These are phyloP conservation scores for Pisolithus sp. DNA, from an alignment of 768 basidiomycete genomes.

Conservation along the genomic window DNA sequence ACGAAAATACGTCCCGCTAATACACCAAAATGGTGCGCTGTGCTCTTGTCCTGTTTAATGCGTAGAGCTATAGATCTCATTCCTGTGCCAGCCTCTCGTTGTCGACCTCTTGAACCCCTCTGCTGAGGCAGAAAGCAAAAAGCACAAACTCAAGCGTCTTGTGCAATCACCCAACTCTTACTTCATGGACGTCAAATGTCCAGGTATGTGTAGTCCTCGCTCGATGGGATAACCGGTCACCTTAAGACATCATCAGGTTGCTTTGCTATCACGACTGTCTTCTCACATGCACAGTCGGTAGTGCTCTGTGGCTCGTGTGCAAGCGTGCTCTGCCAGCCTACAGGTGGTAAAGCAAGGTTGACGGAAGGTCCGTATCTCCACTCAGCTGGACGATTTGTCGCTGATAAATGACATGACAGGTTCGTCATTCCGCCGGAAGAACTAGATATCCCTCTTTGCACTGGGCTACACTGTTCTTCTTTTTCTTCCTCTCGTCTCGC, in stretches of 20 bases:
- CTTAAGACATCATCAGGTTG: conserved; percentile 50
- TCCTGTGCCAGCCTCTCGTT: conserved; percentile 71
- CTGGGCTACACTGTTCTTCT: not conserved
- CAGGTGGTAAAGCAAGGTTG: conserved; percentile 95
- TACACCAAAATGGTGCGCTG: not conserved
- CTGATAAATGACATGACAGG: conserved; percentile 42
- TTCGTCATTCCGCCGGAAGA: conserved; percentile 97
- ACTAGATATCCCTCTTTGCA: conserved; percentile 35
- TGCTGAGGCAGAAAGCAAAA: conserved; percentile 73
- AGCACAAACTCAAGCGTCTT: conserved; percentile 99
- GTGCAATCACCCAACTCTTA: conserved; percentile 98
- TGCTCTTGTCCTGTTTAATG: too few relatives aligned
- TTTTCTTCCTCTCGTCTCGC: not conserved
- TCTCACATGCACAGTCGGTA: conserved; percentile 98
- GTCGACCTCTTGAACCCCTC: conserved; percentile 97
- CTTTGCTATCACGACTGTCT: conserved; percentile 94
- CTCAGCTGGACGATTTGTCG: not conserved
- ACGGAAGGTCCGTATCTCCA: conserved; percentile 76
- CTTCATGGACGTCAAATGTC: conserved; percentile 99
- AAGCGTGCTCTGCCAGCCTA: conserved; percentile 94
- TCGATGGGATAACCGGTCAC: not conserved
- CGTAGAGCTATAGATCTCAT: not conserved
- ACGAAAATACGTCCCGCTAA: not conserved
- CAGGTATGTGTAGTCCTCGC: conserved; percentile 51
- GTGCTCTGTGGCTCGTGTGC: conserved; percentile 91